Base-by-base conservation (phyloP, 345 rosid species). In the Pugionium cornutum region DNA sequence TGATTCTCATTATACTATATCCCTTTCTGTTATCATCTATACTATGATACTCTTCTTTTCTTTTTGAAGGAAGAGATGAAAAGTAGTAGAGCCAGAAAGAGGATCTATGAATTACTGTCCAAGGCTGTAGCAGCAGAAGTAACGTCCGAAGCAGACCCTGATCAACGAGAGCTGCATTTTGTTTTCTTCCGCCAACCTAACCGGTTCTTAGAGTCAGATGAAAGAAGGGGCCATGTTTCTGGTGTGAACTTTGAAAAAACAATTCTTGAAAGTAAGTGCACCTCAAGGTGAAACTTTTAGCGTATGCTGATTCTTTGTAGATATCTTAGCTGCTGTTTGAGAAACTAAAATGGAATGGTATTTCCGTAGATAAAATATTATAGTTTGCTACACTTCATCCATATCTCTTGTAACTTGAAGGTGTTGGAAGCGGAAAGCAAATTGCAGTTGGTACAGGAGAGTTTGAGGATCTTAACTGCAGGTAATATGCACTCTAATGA, bases 141-240 rank as follows among this genome's bases (percentile, higher is more conserved):
- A 73, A 82, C 84, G 47, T 42, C 83, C 46, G 50, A 58, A 70
- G 79, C 80, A 9, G 74, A 67, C 61, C 71, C 83, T 35, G 84
- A 77, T 75, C 89, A 80, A 69, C 81, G 79, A 37, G 92, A 92
- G 74, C 90, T 92, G 62, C 90, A 86, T 65, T 89, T 92, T 80
- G 78, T 86, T 76, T 92, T 92, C 84, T 89, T 84, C 78, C 79
- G 68, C 64, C 88, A 85, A 62, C 96, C 98, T 76, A 82, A 80
- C 50, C 73, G 57, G 60, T 89, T 92, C 78, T 70, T 86, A 18
- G 89, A 82, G 69, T 85, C 92, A 54, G 62, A 69, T 62, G 86
- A 80, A 42, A 77, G 74, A 45, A 75, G 40, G 51, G 90, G 90
- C 34, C 82, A 80, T 75, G 92, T 92, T 64, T 75, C 95, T 27